These are phyloP conservation scores for Leishmania martiniquensis DNA, from an alignment of 208 protist species.

Conservation along the genomic window DNA sequence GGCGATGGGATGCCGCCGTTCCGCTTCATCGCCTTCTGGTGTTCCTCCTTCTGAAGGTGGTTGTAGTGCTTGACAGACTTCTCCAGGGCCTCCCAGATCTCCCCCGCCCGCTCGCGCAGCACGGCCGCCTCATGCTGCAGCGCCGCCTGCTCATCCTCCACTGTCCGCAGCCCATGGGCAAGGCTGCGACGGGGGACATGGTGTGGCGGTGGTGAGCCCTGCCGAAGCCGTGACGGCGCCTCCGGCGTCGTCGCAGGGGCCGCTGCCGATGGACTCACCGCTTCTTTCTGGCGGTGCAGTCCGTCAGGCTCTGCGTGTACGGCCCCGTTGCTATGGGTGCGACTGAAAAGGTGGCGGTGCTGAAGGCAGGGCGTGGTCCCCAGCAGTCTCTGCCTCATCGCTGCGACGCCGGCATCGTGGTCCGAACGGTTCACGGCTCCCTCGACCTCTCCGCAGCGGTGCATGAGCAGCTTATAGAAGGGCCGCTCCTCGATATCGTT, in stretches of 20 bases:
- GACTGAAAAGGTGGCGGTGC: conserved; percentile 42
- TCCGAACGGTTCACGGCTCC: not conserved
- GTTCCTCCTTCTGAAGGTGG: conserved; percentile 15
- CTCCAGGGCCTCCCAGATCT: conserved; percentile 52
- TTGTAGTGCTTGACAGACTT: conserved; percentile 53
- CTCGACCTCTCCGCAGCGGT: conserved; percentile 29
- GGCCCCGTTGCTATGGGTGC: conserved; percentile 40
- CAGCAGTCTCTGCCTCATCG: not conserved
- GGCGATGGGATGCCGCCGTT: not conserved
- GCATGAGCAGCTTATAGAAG: conserved; percentile 55
- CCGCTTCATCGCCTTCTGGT: conserved; percentile 27
- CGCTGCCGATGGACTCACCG: not conserved
- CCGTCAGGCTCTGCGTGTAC: conserved; percentile 28
- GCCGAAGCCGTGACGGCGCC: conserved; percentile 8
- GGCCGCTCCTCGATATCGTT: conserved; percentile 36
- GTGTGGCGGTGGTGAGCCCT: conserved; percentile 5
- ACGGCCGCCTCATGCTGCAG: conserved; percentile 31
- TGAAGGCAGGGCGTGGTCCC: conserved; percentile 10
- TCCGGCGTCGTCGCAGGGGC: not conserved
- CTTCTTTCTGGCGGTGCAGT: conserved; percentile 12
- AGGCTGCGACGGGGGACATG: conserved; percentile 8
- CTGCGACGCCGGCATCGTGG: conserved; percentile 1
- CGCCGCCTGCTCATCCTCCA: conserved; percentile 40
- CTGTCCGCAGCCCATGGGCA: conserved; percentile 45
- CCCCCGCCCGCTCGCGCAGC: conserved; percentile 36